A percentile compares a stretch with the other conserved stretches of the same genome.
Conservation (phyloP, 2,329 filamentous ascomycete genomes). For the Alternaria burnsii region DNA sequence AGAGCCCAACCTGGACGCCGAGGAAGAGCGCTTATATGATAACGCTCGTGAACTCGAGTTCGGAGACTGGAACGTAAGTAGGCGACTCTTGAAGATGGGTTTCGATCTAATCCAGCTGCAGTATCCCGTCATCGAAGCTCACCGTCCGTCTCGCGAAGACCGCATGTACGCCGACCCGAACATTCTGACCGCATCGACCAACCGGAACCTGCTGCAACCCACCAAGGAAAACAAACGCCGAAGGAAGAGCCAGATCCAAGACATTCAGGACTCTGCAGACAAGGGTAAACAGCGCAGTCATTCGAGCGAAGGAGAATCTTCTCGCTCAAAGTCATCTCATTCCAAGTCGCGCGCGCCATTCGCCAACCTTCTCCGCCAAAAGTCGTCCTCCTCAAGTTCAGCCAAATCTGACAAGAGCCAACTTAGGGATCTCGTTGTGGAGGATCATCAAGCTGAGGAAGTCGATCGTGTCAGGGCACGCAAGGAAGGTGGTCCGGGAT, state of each 20-base stretch:
- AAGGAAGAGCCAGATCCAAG: constrained; percentile 58
- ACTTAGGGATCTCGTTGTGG: constrained; percentile 72
- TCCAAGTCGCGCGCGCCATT: constrained; percentile 47
- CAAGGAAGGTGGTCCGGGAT: constrained; percentile 68
- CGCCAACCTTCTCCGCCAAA: constrained; percentile 54
- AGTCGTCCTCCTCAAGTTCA: constrained; percentile 58
- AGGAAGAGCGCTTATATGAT: constrained; percentile 75
- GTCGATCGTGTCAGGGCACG: constrained; percentile 68
- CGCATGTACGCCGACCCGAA: constrained; percentile 64
- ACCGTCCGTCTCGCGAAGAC: constrained; percentile 75
- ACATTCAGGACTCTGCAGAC: constrained; percentile 51
- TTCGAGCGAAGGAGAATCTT: constrained; percentile 47
- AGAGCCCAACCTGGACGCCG: constrained; percentile 67
- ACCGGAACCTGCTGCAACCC: constrained; percentile 63
- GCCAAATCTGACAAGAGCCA: constrained; percentile 67
- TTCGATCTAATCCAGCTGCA: constrained; percentile 53
- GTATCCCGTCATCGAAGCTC: constrained; percentile 93
- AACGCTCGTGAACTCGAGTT: constrained; percentile 78
- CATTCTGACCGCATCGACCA: constrained; percentile 65
- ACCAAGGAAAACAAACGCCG: constrained; percentile 58
- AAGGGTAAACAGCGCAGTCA: constrained; percentile 56
- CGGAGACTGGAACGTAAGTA: constrained; percentile 91
- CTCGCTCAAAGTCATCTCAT: constrained; percentile 46
- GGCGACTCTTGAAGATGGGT: background rate
- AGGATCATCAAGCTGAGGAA: constrained; percentile 69